Evolutionary conservation across 805 yeast species (phyloP).

Genomic region (Suhomyces emberorum): DNA sequence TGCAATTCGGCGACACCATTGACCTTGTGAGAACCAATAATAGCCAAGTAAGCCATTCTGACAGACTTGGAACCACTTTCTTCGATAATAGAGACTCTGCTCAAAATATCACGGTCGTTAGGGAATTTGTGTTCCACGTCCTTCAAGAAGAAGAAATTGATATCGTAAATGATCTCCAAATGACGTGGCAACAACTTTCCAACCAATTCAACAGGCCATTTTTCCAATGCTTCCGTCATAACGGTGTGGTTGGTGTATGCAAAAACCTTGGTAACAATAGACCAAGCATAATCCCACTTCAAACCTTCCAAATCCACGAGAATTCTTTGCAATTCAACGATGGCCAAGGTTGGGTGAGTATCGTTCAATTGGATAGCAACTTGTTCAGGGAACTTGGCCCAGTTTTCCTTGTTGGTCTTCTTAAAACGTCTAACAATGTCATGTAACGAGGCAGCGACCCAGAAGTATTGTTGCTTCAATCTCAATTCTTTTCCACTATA

Average conservation of each 20-base stretch:
- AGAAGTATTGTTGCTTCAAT: slow-evolving; percentile 91
- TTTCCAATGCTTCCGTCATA: slow-evolving; percentile 91
- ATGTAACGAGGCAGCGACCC: slow-evolving; percentile 93
- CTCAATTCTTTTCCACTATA: slow-evolving; percentile 88
- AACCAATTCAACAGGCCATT: slow-evolving; percentile 86
- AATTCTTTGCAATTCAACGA: slow-evolving; percentile 85
- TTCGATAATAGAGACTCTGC: slow-evolving; percentile 79
- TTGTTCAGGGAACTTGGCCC: slow-evolving; percentile 81
- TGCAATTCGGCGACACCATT: slow-evolving; percentile 96
- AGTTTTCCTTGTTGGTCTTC: slow-evolving; percentile 64
- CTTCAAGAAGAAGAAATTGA: slow-evolving; percentile 76
- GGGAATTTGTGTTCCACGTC: slow-evolving; percentile 76
- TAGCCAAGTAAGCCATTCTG: slow-evolving; percentile 89
- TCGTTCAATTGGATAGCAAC: slow-evolving; percentile 92
- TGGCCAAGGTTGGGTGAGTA: slow-evolving; percentile 90
- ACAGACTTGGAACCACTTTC: slow-evolving; percentile 78
- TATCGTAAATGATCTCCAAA: slow-evolving; percentile 82
- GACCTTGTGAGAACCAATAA: slow-evolving; percentile 88
- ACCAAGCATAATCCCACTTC: slow-evolving; percentile 84
- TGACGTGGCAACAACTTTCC: slow-evolving; percentile 85
- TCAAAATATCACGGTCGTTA: slow-evolving; percentile 58
- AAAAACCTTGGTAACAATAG: slow-evolving; percentile 71
- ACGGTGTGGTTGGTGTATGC: slow-evolving; percentile 96
- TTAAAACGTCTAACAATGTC: slow-evolving; percentile 89
- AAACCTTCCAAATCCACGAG: slow-evolving; percentile 80